Base-by-base conservation (phyloP, 2,329 filamentous ascomycete species). In the Penicillium sp. region DNA sequence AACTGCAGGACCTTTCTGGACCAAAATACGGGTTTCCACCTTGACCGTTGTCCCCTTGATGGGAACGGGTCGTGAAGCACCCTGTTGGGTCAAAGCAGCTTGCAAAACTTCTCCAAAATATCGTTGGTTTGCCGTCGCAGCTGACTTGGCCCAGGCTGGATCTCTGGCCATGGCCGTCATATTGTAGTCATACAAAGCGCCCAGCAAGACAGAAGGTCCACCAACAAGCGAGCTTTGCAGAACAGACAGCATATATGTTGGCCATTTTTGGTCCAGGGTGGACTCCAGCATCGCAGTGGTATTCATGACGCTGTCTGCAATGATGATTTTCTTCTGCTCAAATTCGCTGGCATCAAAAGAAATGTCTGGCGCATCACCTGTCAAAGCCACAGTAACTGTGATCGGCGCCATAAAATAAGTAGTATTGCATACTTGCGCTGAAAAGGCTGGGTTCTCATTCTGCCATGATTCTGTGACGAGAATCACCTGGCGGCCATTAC, bases 181-280 rank as follows among this genome's bases (percentile, higher is more conserved):
- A 13, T 58, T 52, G 32, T 57, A 58, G 24, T 58, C 42, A 24
- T 59, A 60, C 2, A 56, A 28, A 4, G 58, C 58, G 0, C 56
- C 56, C 1, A 59, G 46, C 0, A 60, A 32, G 9, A 56, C 43
- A 2, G 49, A 38, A 1, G 50, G 25, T 7, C 58, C 58, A 24
- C 55, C 58, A 5, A 56, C 3, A 4, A 43, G 43, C 28, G 38
- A 51, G 0, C 50, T 25, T 18, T 18, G 18, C 18, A 18, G 18
- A n/a, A 51, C 35, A 9, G 51, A 52, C 33, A 57, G 27, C 53
- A 59, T 51, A 26, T 54, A 57, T 5, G 26, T 51, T 7, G 43
- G 3, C 55, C 55, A 57, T 26, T 51, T 37, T 2, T 24, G 1
- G 25, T 44, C n/a, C 7, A 57, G 33, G 1, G 32, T 39, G 24